These are phyloP conservation scores for Suillus occidentalis DNA, from an alignment of 768 basidiomycete species.

Conservation along the genomic window DNA sequence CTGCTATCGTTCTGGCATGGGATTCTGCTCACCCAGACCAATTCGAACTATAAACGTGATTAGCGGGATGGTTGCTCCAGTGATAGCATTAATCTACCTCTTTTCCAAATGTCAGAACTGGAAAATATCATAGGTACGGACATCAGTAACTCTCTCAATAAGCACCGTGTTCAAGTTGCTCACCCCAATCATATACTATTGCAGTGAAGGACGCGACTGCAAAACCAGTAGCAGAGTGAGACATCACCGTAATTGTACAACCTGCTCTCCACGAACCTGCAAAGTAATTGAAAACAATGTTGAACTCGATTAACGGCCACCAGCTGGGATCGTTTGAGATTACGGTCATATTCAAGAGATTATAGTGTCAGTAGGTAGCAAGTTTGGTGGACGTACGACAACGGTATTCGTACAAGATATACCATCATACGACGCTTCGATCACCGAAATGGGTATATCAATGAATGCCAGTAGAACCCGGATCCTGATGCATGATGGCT, in stretches of 20 bases:
- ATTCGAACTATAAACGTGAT: background rate
- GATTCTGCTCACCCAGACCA: background rate
- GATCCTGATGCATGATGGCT: too few relatives aligned
- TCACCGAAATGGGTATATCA: background rate
- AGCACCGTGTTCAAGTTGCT: background rate
- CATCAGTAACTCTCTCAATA: background rate
- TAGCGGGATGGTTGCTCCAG: background rate
- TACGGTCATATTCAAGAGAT: background rate
- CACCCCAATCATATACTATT: background rate
- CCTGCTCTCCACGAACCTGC: background rate
- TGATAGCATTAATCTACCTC: background rate
- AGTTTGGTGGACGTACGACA: background rate
- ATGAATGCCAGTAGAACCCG: too few relatives aligned
- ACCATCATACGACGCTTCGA: background rate
- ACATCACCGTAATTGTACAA: background rate
- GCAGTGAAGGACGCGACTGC: background rate
- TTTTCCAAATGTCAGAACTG: background rate
- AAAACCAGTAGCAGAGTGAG: background rate
- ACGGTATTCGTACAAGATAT: background rate
- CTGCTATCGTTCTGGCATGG: background rate
- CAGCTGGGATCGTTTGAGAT: background rate
- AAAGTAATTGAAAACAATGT: background rate
- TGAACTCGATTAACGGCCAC: background rate
- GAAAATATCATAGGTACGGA: background rate
- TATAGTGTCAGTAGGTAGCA: background rate